These are phyloP conservation scores for Lodderomyces theae DNA, from an alignment of 1,139 yeast species.

Conservation along the genomic window DNA sequence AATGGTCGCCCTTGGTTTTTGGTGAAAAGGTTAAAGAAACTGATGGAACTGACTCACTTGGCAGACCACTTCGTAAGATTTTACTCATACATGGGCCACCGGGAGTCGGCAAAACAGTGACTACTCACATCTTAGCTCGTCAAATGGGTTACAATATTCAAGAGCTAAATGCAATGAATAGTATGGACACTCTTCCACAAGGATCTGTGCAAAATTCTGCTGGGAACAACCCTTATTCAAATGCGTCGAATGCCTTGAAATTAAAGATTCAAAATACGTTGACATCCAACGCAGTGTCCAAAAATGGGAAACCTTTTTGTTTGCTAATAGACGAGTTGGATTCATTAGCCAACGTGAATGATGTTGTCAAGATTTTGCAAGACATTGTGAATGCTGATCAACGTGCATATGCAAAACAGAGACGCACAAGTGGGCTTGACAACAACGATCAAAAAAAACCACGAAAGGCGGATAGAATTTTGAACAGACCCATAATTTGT, in stretches of 20 bases:
- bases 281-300: constrained; percentile 57
- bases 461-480: constrained; percentile 32
- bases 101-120: constrained; percentile 93
- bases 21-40: constrained; percentile 30
- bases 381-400: constrained; percentile 63
- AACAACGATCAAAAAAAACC: constrained; percentile 17
- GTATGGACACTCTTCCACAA: constrained; percentile 39
- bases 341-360: constrained; percentile 73
- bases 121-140: constrained; percentile 79
- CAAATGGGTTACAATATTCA: constrained; percentile 79
- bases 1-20: constrained; percentile 75
- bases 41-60: constrained; percentile 49
- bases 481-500: constrained; percentile 85
- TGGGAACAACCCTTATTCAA: constrained; percentile 13
- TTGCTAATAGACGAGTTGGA: constrained; percentile 88
- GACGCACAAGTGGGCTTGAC: constrained; percentile 4
- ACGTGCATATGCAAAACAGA: constrained; percentile 35
- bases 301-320: constrained; percentile 65
- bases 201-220: constrained; percentile 13
- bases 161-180: constrained; percentile 89
- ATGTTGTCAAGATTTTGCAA: constrained; percentile 66
- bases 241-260: constrained; percentile 30
- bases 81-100: constrained; percentile 87
- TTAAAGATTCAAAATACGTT: constrained; percentile 67
- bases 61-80: constrained; percentile 70